Percentiles rank a stretch among this genome's conserved stretches.
phyloP scores from a whole-genome alignment of 2,329 filamentous ascomycete genomes.

The Botryotinia calthae region DNA sequence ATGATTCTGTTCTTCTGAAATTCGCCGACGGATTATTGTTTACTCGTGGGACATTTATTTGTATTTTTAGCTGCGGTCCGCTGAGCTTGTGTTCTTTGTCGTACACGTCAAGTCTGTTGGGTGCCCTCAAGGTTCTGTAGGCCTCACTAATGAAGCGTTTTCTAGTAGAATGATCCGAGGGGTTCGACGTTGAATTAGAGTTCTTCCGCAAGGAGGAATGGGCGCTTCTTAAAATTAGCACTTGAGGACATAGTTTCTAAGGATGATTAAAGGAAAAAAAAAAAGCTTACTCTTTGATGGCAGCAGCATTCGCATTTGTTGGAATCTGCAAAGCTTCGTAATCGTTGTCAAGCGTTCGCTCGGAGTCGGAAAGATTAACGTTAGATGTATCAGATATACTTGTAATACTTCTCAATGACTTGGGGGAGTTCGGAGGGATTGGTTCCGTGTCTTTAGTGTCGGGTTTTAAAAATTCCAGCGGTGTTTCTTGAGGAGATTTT shows the following conservation, averaged over 20 bases:
- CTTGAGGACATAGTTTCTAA: not conserved
- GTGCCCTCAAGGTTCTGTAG: not conserved
- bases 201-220: not conserved
- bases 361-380: not conserved
- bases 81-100: not conserved
- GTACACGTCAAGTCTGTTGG: not conserved
- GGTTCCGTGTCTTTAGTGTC: not conserved
- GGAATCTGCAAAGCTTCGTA: not conserved
- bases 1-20: not conserved
- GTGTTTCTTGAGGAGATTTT: not conserved
- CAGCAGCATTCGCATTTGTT: not conserved
- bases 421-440: not conserved
- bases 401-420: not conserved
- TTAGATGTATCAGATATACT: not conserved
- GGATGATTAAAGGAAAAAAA: not conserved
- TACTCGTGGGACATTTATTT: not conserved
- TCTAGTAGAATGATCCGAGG: not conserved
- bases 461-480: not conserved
- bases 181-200: not conserved
- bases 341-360: not conserved
- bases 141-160: not conserved
- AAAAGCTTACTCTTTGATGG: not conserved
- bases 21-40: not conserved
- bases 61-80: not conserved
- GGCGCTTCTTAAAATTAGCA: not conserved